Base-by-base conservation (phyloP, 2,329 filamentous ascomycete genomes). In the Epicoccum nigrum region DNA sequence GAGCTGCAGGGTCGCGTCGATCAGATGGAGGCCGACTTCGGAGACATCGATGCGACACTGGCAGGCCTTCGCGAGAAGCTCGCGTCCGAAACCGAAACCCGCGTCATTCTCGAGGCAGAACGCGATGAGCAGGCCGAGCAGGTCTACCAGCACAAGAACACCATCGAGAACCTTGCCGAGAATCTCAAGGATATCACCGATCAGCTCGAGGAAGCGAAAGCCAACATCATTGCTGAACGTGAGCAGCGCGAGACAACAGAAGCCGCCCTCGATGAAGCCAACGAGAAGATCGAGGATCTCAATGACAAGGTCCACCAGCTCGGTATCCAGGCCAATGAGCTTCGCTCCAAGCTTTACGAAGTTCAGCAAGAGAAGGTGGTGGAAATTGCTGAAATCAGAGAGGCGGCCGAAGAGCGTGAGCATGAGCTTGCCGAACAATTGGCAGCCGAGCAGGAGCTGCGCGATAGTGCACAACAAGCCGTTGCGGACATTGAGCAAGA, bases 261-360 rank as follows among this genome's bases (percentile, higher is more conserved):
- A 58, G 61, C 61, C 8, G 73, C 72, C 19, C 68, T 80, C 1
- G 76, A 79, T 27, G 70, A 74, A 9, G 70, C 72, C 19, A 74
- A 76, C 45, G 67, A 64, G 7, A 63, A 74, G 45, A 72, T 80
- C 34, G 73, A 71, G 4, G 70, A 71, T 6, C 68, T 79, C 17
- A 70, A 76, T 16, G 44, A 67, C 19, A 73, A 73, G 45, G 60
- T 79, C 4, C 70, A 73, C 17, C 66, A 73, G 16, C 61, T 68
- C n/a, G 77, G 78, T 32, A 64, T 74, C 13, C 71, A 78, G 52
- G 76, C 76, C n/a, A 79, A 80, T 25, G 72, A 78, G 56, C 71
- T 80, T 20, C 76, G 77, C 3, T 72, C 75, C 45, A 80, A 79
- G 62, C 62, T 80, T 5, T 79, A 77, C 60, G 68, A 76, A 40